A percentile compares a stretch with the other conserved stretches of the same genome.
Conservation (phyloP, 257 asterid species). For the Forsythia viridissima region DNA sequence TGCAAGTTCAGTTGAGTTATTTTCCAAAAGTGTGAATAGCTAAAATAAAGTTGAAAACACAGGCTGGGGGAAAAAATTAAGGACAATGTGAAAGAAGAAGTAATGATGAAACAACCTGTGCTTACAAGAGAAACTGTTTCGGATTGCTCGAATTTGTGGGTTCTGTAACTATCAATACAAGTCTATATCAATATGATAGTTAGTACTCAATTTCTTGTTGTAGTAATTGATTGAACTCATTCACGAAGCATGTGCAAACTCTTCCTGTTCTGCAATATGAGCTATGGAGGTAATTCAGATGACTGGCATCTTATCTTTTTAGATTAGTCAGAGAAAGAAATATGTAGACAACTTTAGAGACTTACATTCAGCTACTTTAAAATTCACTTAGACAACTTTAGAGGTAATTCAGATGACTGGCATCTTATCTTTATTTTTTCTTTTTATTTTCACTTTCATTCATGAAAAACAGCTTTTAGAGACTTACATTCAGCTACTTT, state of each 20-base stretch:
- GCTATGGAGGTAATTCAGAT: not conserved
- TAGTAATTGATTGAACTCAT: not conserved
- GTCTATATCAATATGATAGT: not conserved
- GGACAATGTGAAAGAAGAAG: not conserved
- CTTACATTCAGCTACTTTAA: too few species aligned
- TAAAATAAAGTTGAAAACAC: not conserved
- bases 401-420: slow-evolving; percentile 27
- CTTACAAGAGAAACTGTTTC: not conserved
- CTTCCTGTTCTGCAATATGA: not conserved
- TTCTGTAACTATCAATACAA: not conserved
- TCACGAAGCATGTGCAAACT: too few species aligned
- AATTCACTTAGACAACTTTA: too few species aligned
- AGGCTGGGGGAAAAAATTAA: not conserved
- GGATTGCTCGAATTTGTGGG: not conserved
- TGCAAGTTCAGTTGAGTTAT: not conserved
- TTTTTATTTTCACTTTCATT: slow-evolving; percentile 6
- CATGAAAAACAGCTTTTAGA: not conserved
- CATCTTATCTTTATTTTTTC: not conserved
- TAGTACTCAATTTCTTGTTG: not conserved
- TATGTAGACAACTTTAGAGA: not conserved
- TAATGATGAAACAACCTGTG: not conserved
- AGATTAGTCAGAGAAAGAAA: not conserved
- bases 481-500: not conserved
- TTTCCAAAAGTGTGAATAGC: not conserved
- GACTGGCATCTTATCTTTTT: not conserved